Evolutionary conservation across 805 yeast genomes (phyloP).

Genomic region (Blastobotrys muscicola): DNA sequence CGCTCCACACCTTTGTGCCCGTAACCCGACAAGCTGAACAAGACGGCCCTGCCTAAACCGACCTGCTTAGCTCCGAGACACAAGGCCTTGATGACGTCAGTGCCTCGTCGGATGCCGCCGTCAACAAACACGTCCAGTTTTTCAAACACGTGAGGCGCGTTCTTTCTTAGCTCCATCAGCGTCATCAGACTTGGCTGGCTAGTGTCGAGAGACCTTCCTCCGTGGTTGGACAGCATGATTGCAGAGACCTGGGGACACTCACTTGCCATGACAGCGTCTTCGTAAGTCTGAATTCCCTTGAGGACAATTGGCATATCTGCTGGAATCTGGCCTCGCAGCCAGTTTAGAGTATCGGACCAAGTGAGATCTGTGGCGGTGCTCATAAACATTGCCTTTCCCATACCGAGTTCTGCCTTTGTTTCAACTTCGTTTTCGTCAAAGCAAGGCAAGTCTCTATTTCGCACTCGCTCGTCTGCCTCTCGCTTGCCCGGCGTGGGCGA

Average conservation of each 20-base stretch:
- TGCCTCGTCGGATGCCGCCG: slow-evolving; percentile 60
- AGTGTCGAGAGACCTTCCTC: slow-evolving; percentile 62
- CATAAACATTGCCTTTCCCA: slow-evolving; percentile 24
- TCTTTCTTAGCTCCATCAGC: slow-evolving; percentile 40
- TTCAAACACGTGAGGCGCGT: slow-evolving; percentile 31
- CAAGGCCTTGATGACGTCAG: slow-evolving; percentile 56
- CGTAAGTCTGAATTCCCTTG: slow-evolving; percentile 61
- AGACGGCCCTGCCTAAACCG: slow-evolving; percentile 57
- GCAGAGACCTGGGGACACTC: slow-evolving; percentile 45
- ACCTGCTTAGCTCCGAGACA: slow-evolving; percentile 58
- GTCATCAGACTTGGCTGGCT: slow-evolving; percentile 54
- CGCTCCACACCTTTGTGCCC: slow-evolving; percentile 58
- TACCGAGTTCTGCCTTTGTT: slow-evolving; percentile 13
- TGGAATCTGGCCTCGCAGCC: slow-evolving; percentile 20
- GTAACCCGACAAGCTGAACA: slow-evolving; percentile 55
- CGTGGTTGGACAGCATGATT: slow-evolving; percentile 62
- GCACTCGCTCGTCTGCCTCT: slow-evolving; percentile 34
- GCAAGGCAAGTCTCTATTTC: slow-evolving; percentile 17
- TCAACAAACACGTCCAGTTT: slow-evolving; percentile 50
- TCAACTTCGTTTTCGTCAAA: slow-evolving; percentile 11
- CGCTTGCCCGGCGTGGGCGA: slow-evolving; percentile 46
- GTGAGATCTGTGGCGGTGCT: slow-evolving; percentile 24
- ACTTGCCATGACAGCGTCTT: slow-evolving; percentile 52
- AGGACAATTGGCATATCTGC: slow-evolving; percentile 40
- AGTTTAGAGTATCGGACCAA: slow-evolving; percentile 24